Conservation (phyloP, 352 stramenopile species). For the Globisporangium cystogenes region DNA sequence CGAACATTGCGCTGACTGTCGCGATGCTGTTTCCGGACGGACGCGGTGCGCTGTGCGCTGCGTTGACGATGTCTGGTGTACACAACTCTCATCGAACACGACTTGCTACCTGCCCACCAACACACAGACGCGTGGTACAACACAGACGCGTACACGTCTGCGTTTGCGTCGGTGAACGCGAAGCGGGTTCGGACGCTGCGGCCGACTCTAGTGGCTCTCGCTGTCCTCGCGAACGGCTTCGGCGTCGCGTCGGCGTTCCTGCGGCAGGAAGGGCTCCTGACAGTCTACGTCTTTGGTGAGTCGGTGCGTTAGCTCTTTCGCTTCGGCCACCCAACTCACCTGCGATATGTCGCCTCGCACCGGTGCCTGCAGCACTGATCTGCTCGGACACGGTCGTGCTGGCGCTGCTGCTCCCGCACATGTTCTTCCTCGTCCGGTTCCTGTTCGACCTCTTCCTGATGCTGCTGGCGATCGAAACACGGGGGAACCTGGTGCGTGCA, state of each 20-base stretch:
- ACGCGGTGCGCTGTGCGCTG: slow-evolving; percentile 13
- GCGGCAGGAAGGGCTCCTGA: slow-evolving; percentile 25
- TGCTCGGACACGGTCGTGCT: slow-evolving; percentile 33
- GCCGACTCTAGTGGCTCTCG: slow-evolving; percentile 22
- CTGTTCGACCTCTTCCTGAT: slow-evolving; percentile 48
- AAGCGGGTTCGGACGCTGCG: slow-evolving; percentile 28
- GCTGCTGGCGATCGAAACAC: slow-evolving; percentile 27
- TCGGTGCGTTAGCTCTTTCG: background rate
- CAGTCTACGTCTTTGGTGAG: slow-evolving; percentile 42
- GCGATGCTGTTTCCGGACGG: slow-evolving; percentile 22
- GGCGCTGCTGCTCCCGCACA: slow-evolving; percentile 41
- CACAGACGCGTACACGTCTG: slow-evolving; percentile 28
- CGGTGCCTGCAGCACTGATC: slow-evolving; percentile 16
- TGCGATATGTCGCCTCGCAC: background rate
- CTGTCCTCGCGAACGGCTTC: slow-evolving; percentile 26
- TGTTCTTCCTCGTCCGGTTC: slow-evolving; percentile 52
- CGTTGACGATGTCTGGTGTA: background rate
- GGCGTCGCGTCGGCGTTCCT: slow-evolving; percentile 17
- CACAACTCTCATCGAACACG: background rate
- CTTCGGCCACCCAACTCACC: background rate
- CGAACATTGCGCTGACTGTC: slow-evolving; percentile 21
- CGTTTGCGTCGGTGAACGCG: slow-evolving; percentile 13
- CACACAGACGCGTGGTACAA: slow-evolving; percentile 47
- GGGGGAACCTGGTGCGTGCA: slow-evolving; percentile 37
- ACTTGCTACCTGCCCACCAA: background rate